Conservation (phyloP, 2,329 filamentous ascomycete species). For the Xylaria sp. region DNA sequence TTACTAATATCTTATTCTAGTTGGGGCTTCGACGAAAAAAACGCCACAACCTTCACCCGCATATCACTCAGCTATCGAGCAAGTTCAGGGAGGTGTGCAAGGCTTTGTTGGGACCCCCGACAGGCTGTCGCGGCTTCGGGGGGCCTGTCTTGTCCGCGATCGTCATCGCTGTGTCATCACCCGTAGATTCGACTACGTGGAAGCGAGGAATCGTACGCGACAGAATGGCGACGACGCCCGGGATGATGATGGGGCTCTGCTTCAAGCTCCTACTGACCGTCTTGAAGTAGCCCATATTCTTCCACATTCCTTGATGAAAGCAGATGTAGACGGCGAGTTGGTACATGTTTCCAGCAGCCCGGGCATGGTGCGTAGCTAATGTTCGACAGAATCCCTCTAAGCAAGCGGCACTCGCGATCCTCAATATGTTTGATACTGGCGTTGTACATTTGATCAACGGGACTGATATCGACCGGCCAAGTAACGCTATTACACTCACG, state of each 20-base stretch:
- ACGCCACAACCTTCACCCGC: slow-evolving; percentile 46
- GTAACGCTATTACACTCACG: slow-evolving; percentile 54
- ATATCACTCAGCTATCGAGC: slow-evolving; percentile 42
- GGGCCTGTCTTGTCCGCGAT: slow-evolving; percentile 47
- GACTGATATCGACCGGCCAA: slow-evolving; percentile 54
- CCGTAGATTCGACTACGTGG: slow-evolving; percentile 38
- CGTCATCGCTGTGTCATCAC: slow-evolving; percentile 48
- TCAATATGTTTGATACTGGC: slow-evolving; percentile 57
- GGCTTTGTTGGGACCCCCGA: slow-evolving; percentile 42
- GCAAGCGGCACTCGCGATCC: slow-evolving; percentile 51
- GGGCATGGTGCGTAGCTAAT: slow-evolving; percentile 17
- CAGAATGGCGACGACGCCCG: slow-evolving; percentile 35
- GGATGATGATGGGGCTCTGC: slow-evolving; percentile 45
- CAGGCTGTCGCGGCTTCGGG: slow-evolving; percentile 44
- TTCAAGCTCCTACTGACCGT: slow-evolving; percentile 11
- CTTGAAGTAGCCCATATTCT: slow-evolving; percentile 33
- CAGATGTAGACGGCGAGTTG: slow-evolving; percentile 13
- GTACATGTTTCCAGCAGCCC: slow-evolving; percentile 1
- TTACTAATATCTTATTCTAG: slow-evolving; percentile 36
- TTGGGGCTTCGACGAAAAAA: slow-evolving; percentile 43
- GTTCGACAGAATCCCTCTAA: slow-evolving; percentile 42
- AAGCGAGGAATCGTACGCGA: slow-evolving; percentile 33
- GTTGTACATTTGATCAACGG: slow-evolving; percentile 53
- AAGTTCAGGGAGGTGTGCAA: slow-evolving; percentile 37
- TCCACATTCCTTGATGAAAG: slow-evolving; percentile 29